phyloP scores from a whole-genome alignment of 2,329 filamentous ascomycete genomes.

The Thielaviopsis euricoi region DNA sequence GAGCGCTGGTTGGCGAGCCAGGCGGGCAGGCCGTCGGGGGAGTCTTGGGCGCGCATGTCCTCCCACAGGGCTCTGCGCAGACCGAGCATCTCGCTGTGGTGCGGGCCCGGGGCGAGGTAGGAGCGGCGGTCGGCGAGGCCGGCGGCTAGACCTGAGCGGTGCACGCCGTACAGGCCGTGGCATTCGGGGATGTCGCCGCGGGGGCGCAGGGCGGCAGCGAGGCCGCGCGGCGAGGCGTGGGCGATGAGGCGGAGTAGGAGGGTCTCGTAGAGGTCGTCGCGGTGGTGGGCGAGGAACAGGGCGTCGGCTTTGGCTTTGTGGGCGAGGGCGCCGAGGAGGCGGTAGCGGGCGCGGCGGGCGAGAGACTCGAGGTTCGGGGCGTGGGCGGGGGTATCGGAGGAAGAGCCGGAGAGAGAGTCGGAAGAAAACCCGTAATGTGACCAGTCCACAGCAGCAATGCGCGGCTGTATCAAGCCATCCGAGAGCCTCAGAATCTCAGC shows the following conservation, averaged over 20 bases:
- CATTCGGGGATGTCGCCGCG: constrained; percentile 69
- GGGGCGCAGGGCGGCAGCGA: constrained; percentile 47
- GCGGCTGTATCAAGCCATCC: constrained; percentile 15
- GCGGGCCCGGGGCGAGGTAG: constrained; percentile 23
- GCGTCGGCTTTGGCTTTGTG: constrained; percentile 31
- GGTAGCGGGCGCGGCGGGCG: constrained; percentile 61
- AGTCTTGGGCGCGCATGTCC: background rate
- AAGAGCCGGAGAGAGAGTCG: background rate
- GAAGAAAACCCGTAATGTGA: constrained; percentile 1
- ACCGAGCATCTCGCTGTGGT: constrained; percentile 17
- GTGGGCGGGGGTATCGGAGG: constrained; percentile 20
- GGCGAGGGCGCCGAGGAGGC: constrained; percentile 47
- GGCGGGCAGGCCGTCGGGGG: no score
- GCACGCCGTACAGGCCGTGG: constrained; percentile 53
- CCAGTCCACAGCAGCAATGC: constrained; percentile 19
- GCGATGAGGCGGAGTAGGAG: constrained; percentile 60
- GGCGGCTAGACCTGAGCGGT: constrained; percentile 44
- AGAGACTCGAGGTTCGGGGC: constrained; percentile 57
- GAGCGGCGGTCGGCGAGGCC: constrained; percentile 24
- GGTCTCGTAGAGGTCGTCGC: constrained; percentile 84
- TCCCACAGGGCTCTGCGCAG: constrained; percentile 14
- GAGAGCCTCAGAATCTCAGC: constrained; percentile 22
- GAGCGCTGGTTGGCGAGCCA: no score
- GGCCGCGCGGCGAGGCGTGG: constrained; percentile 51
- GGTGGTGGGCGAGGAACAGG: constrained; percentile 70